A percentile compares a stretch with the other conserved stretches of the same genome.
phyloP scores from a whole-genome alignment of 2,329 filamentous ascomycete genomes.

The Penicillium sp. region DNA sequence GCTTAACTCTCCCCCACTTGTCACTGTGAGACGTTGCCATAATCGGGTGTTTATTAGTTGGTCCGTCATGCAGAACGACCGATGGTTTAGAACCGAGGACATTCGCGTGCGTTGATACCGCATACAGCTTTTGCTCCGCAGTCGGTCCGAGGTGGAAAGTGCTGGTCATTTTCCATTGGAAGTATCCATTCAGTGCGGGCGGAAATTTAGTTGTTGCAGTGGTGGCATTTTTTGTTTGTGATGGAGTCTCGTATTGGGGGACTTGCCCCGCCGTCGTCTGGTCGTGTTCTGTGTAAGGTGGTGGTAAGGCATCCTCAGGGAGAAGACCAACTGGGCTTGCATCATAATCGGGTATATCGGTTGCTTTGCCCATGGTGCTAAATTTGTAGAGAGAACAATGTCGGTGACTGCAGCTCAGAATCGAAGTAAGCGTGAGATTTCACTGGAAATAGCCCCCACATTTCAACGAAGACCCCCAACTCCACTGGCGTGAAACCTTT shows the following conservation, averaged over 20 bases:
- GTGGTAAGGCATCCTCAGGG: neutral
- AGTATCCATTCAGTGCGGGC: slow-evolving; percentile 14
- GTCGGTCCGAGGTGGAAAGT: slow-evolving; percentile 17
- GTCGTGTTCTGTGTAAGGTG: slow-evolving; percentile 3
- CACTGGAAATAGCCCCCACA: neutral
- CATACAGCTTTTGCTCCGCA: slow-evolving; percentile 12
- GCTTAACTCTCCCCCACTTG: slow-evolving; percentile 14
- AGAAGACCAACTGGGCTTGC: neutral
- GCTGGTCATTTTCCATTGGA: slow-evolving; percentile 13
- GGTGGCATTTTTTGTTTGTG: neutral
- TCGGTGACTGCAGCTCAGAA: too few species aligned
- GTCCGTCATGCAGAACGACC: slow-evolving; percentile 10
- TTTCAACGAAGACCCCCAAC: neutral
- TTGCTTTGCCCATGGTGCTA: neutral
- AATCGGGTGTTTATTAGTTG: slow-evolving; percentile 9
- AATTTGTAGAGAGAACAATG: too few species aligned
- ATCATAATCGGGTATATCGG: neutral
- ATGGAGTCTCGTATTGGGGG: neutral
- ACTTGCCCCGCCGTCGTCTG: neutral
- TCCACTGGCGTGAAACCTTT: neutral
- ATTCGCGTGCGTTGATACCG: slow-evolving; percentile 4
- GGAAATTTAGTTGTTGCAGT: slow-evolving; percentile 13
- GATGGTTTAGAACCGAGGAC: slow-evolving; percentile 12
- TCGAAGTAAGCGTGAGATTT: too few species aligned
- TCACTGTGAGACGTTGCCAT: slow-evolving; percentile 10